Conservation (phyloP, 768 basidiomycete species). For the Hygrophorus pudorinus region DNA sequence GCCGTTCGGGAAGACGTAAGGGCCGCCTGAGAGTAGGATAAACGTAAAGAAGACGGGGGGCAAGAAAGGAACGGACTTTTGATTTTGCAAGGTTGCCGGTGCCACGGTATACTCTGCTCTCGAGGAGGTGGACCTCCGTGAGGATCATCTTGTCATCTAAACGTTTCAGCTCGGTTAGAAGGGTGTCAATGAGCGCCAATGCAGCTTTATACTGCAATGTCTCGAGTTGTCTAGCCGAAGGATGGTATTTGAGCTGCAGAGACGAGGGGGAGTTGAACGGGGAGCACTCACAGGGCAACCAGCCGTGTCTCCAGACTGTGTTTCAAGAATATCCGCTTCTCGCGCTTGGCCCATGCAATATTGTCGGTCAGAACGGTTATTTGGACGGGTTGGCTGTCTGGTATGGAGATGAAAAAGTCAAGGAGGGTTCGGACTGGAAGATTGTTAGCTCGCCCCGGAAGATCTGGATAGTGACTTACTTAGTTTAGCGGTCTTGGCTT, state of each 20-base stretch:
- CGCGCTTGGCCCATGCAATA: slow-evolving; percentile 83
- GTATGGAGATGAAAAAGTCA: slow-evolving; percentile 77
- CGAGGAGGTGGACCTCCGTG: slow-evolving; percentile 92
- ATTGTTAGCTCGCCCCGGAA: neutral
- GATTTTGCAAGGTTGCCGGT: slow-evolving; percentile 84
- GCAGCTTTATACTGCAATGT: slow-evolving; percentile 69
- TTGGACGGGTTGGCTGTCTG: slow-evolving; percentile 63
- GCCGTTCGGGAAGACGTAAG: slow-evolving; percentile 70
- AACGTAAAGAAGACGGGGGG: neutral
- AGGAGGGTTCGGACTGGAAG: slow-evolving; percentile 81
- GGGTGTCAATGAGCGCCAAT: slow-evolving; percentile 67
- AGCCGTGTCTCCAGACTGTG: slow-evolving; percentile 89
- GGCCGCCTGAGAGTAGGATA: slow-evolving; percentile 37
- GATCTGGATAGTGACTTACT: slow-evolving; percentile 43
- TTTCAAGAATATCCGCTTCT: slow-evolving; percentile 93
- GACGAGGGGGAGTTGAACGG: neutral
- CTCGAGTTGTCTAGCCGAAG: slow-evolving; percentile 54
- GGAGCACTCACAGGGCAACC: slow-evolving; percentile 47
- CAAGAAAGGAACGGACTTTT: slow-evolving; percentile 49
- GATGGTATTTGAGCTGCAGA: neutral
- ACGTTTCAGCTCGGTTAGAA: slow-evolving; percentile 86
- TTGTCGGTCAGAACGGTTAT: slow-evolving; percentile 84
- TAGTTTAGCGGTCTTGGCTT: slow-evolving; percentile 94
- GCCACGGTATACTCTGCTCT: slow-evolving; percentile 85
- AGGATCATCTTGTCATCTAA: slow-evolving; percentile 97